These are phyloP conservation scores for Jatropha multifida DNA, from an alignment of 441 rosid genomes.

Conservation along the genomic window DNA sequence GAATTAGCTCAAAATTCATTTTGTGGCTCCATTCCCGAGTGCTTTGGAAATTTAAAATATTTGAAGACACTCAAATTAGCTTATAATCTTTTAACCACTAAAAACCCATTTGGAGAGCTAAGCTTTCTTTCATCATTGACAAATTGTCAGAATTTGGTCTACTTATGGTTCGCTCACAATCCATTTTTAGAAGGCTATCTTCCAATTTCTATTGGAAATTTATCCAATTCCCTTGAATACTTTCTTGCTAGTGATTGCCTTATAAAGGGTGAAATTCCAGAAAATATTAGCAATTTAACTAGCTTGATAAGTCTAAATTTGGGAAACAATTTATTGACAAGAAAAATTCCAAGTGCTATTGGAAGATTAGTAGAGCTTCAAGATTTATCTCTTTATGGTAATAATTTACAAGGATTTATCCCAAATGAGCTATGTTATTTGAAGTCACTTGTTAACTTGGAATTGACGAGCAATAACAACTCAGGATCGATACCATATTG, in stretches of 20 bases:
- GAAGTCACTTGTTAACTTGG: background rate
- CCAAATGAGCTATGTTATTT: constrained; percentile 17
- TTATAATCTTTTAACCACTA: constrained; percentile 9
- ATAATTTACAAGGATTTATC: constrained; percentile 16
- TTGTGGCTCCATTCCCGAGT: constrained; percentile 17
- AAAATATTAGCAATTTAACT: constrained; percentile 7
- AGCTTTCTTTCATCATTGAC: constrained; percentile 18
- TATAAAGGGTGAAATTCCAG: constrained; percentile 6
- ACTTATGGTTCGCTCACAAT: background rate
- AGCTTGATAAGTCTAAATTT: background rate
- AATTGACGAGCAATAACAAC: background rate
- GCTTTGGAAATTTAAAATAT: constrained; percentile 16
- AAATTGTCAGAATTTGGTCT: constrained; percentile 1
- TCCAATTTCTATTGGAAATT: constrained; percentile 25
- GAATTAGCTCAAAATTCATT: constrained; percentile 9
- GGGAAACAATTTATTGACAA: constrained; percentile 3
- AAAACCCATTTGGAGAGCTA: background rate
- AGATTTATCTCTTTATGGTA: background rate
- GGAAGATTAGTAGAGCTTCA: constrained; percentile 5
- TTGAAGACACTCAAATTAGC: background rate
- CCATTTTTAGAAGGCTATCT: constrained; percentile 11
- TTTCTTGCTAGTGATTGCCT: background rate
- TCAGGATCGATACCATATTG: constrained; percentile 18
- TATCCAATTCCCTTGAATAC: background rate
- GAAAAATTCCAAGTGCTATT: constrained; percentile 1